phyloP scores from a whole-genome alignment of 2,329 filamentous ascomycete genomes.

The Sphaerostilbella broomeana region DNA sequence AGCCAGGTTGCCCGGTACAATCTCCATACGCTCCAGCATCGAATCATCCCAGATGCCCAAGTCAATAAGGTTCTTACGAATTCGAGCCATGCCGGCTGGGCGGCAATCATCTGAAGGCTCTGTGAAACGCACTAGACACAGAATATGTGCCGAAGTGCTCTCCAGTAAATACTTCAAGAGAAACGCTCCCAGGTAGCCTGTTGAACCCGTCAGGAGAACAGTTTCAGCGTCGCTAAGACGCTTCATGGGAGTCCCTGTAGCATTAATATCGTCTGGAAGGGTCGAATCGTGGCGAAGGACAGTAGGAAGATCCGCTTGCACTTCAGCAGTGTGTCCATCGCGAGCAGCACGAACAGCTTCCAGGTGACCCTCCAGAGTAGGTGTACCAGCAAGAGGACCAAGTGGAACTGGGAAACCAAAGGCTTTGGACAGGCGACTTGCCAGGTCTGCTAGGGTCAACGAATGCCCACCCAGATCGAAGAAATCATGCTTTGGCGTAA shows the following conservation, averaged over 20 bases:
- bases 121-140: conserved; percentile 67
- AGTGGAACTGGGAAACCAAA: conserved; percentile 71
- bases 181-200: conserved; percentile 71
- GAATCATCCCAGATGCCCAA: conserved; percentile 70
- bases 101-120: conserved; percentile 59
- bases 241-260: conserved; percentile 45
- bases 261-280: conserved; percentile 63
- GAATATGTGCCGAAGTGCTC: conserved; percentile 59
- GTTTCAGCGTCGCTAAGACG: conserved; percentile 60
- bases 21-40: conserved; percentile 70
- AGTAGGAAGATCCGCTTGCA: conserved; percentile 68
- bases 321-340: conserved; percentile 65
- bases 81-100: conserved; percentile 61
- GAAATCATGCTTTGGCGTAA: conserved; percentile 68
- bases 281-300: conserved; percentile 60
- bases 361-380: conserved; percentile 66
- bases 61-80: conserved; percentile 71
- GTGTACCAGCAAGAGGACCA: conserved; percentile 61
- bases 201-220: conserved; percentile 66
- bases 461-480: conserved; percentile 79
- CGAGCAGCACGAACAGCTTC: conserved; percentile 63
- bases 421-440: conserved; percentile 59
- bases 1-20: conserved; percentile 67
- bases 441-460: conserved; percentile 67
- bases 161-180: conserved; percentile 63